Evolutionary conservation across 1,139 yeast genomes (phyloP), one percentile per base, ranked within the genome.

Genomic region (Torulaspora pretoriensis): DNA sequence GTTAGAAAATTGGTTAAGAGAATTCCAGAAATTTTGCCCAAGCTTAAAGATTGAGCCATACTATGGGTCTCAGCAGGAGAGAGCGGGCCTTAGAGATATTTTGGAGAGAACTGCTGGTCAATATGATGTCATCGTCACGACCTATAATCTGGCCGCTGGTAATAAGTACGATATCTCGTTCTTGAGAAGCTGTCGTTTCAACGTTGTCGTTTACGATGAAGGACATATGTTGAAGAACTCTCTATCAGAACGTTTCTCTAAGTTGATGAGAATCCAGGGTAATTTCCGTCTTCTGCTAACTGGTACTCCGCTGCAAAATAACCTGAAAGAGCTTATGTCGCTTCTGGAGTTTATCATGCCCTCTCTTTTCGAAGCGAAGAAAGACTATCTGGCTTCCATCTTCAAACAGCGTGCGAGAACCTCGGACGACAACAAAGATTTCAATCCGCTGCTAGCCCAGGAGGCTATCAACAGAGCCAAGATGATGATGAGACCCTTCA

Each of bases 401-500:
- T 90, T 90, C 70, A 83, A 83, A 64, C 95, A 89, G 65, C 83
- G 82, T 60, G 88, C 88, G 8, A 80, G 81, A 41, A 83, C 95
- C 2, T 72, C 76, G 2, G 75, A 73, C 43, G 65, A 70, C 37
- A 71, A 72, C 34, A 72, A 68, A 38, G 72, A 69, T 38, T 84
- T 80, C 57, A 86, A 85, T 57, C 97, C 96, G 2, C 73, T 92
- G 43, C 70, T 92, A 38, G 88, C 97, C 0, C 83, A 83, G 54
- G 95, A 92, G 66, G 95, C 98, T 1, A 89, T 92, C 49, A 77
- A 81, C 35, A 85, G 89, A 60, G 99, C 99, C 5, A 88, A 87
- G 64, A 83, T 94, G 3, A 92, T 92, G 97, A 92, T 92, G 98
- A 85, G 95, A 2, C 99, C 99, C 4, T 92, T 92, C 69, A 92